Evolutionary conservation across 192 early-diverging fungal species (phyloP), one percentile per base, ranked within the genome.

Genomic region (Mortierella claussenii): DNA sequence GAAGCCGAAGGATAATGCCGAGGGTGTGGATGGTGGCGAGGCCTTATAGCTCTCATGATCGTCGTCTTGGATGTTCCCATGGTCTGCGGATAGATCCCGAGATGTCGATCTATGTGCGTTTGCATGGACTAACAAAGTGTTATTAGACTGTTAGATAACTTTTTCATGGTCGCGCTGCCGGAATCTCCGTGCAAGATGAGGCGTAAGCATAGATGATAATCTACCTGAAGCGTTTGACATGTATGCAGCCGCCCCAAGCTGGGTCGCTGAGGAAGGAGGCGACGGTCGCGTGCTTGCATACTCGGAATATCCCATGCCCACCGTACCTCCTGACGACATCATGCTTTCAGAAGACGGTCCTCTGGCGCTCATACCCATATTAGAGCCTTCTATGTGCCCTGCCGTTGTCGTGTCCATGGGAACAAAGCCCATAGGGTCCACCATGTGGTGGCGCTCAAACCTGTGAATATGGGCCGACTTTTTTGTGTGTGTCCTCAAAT

Each of bases 401-500:
- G 6, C 7, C 5, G n/a, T n/a, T n/a, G 28, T 45, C 32, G 23
- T 43, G 20, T 47, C 30, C 30, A 45, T 1, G 2, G 57, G 43
- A 10, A 53, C 32, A 46, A 46, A 61, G 17, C 32, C 43, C 28
- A 34, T 69, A 42, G 55, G 20, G 17, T 58, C 61, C 69, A 74
- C 36, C 55, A 64, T 40, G 20, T 58, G 7, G 28, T 44, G 51
- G 0, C 52, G 64, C 31, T 67, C 64, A 18, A 49, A 55, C 20
- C 61, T 65, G 32, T 53, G 42, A 57, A 76, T 60, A 24, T 76
- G 50, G 36, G 66, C 66, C 36, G 64, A 45, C 24, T 67, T 76
- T 17, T 76, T 76, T 12, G 64, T 61, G 61, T 94, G 93, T 11
- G 88, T 90, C 61, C 88, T 82, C 57, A 83, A 83, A 65, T 94